Evolutionary conservation across 176 grass and related monocot genomes (phyloP).

Genomic region (Chloris gayana): DNA sequence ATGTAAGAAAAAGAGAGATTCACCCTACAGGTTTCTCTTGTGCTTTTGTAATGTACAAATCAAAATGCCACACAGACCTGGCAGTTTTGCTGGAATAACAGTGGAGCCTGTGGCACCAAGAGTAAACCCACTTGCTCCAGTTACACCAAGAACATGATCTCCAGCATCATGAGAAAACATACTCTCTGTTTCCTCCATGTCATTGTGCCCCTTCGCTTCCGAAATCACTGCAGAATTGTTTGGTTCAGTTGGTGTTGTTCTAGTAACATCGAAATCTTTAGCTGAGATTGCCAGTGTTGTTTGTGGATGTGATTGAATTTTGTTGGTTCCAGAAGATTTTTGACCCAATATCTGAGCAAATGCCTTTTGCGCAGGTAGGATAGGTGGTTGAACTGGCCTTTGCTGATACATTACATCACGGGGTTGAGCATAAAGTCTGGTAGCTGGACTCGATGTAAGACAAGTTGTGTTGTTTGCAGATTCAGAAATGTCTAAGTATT

Average conservation of each 20-base stretch:
- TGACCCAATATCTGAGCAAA: conserved; percentile 40
- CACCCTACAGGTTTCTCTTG: not conserved
- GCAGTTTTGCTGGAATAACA: conserved; percentile 59
- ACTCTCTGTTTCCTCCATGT: conserved; percentile 33
- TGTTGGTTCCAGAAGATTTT: conserved; percentile 17
- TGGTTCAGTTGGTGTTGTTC: conserved; percentile 31
- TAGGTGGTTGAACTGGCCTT: conserved; percentile 39
- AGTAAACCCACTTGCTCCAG: conserved; percentile 34
- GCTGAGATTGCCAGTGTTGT: conserved; percentile 16
- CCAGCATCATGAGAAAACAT: conserved; percentile 36
- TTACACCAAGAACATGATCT: conserved; percentile 51
- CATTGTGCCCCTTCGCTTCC: conserved; percentile 27
- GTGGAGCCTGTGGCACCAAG: conserved; percentile 52
- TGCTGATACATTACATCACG: conserved; percentile 28
- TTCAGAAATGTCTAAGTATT: conserved; percentile 21
- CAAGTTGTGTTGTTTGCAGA: not conserved
- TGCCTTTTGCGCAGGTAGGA: conserved; percentile 20
- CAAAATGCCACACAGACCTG: conserved; percentile 55
- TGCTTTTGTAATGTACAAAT: not conserved
- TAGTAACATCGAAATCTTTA: conserved; percentile 41
- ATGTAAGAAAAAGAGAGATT: not conserved
- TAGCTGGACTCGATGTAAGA: not conserved
- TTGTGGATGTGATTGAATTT: conserved; percentile 39
- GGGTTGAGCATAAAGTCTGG: conserved; percentile 37
- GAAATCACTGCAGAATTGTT: conserved; percentile 21